Evolutionary conservation across 345 rosid genomes (phyloP).

Genomic region (Tarenaya hassleriana): DNA sequence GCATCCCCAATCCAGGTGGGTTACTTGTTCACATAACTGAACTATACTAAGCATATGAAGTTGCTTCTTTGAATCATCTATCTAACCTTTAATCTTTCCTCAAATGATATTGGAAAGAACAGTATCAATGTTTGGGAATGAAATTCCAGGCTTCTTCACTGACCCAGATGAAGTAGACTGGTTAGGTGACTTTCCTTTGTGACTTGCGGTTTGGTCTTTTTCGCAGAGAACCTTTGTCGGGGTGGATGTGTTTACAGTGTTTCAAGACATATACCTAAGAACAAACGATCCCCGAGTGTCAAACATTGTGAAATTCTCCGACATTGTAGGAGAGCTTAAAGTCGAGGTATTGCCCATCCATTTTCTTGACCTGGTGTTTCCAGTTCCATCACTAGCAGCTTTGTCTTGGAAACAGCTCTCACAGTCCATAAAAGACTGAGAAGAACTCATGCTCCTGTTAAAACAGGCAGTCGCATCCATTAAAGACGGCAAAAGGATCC

Average conservation of each 20-base stretch:
- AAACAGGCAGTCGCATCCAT: constrained; percentile 74
- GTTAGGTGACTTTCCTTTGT: not conserved
- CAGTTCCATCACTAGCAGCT: too few relatives aligned
- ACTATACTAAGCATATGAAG: too few relatives aligned
- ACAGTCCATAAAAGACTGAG: constrained; percentile 7
- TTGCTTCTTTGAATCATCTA: too few relatives aligned
- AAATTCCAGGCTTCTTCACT: too few relatives aligned
- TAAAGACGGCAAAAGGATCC: constrained; percentile 56
- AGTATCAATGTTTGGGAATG: too few relatives aligned
- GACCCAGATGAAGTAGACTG: not conserved
- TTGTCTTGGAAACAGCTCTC: not conserved
- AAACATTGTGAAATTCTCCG: constrained; percentile 79
- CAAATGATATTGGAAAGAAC: too few relatives aligned
- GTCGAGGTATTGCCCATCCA: constrained; percentile 56
- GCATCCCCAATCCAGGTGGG: constrained; percentile 94
- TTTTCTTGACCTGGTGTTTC: too few relatives aligned
- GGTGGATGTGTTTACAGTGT: constrained; percentile 70
- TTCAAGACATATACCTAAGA: constrained; percentile 78
- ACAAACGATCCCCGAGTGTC: constrained; percentile 83
- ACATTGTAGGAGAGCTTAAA: constrained; percentile 78
- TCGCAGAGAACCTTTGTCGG: constrained; percentile 96
- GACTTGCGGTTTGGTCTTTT: not conserved
- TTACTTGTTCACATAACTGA: too few relatives aligned
- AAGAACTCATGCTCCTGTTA: not conserved
- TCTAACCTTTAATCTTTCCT: too few relatives aligned